Percentiles rank a stretch among this genome's conserved stretches.
Conservation (phyloP, 2,329 filamentous ascomycete species). For the Epichloe brachyelytri region DNA sequence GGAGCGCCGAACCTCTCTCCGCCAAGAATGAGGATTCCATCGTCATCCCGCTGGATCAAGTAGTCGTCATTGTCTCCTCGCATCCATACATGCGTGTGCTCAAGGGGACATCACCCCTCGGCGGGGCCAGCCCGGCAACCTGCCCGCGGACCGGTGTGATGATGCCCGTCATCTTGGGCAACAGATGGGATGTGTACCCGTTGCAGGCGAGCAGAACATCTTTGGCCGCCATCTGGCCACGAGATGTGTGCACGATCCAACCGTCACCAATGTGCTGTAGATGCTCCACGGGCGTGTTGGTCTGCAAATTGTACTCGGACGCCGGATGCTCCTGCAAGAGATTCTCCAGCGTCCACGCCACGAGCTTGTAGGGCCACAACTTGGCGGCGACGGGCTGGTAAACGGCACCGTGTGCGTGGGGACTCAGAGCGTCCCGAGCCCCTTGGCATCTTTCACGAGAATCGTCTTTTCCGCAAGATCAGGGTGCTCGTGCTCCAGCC, state of each 20-base stretch:
- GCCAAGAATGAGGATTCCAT: constrained; percentile 51
- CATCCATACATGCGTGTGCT: constrained; percentile 52
- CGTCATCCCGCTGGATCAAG: constrained; percentile 53
- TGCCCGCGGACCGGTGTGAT: constrained; percentile 70
- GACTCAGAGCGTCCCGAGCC: constrained; percentile 40
- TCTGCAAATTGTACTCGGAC: constrained; percentile 56
- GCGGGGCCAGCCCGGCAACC: constrained; percentile 52
- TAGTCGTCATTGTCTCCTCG: constrained; percentile 49
- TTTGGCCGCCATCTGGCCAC: constrained; percentile 51
- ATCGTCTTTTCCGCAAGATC: constrained; percentile 38
- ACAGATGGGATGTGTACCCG: constrained; percentile 65
- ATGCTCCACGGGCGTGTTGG: constrained; percentile 50
- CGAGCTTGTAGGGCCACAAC: constrained; percentile 76
- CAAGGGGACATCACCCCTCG: constrained; percentile 27
- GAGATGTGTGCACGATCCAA: constrained; percentile 54
- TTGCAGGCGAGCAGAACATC: constrained; percentile 71
- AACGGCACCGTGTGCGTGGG: constrained; percentile 47
- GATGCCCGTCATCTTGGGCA: constrained; percentile 55
- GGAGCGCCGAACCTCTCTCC: constrained; percentile 49
- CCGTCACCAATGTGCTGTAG: constrained; percentile 24
- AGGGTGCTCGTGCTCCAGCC: constrained; percentile 36
- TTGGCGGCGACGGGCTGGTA: constrained; percentile 52
- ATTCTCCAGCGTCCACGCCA: constrained; percentile 55
- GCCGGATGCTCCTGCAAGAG: constrained; percentile 30
- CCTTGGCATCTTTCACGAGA: constrained; percentile 24